Percentiles rank a stretch among this genome's conserved stretches.
Conservation (phyloP, 2,329 filamentous ascomycete species). For the Verticillium nubilum region DNA sequence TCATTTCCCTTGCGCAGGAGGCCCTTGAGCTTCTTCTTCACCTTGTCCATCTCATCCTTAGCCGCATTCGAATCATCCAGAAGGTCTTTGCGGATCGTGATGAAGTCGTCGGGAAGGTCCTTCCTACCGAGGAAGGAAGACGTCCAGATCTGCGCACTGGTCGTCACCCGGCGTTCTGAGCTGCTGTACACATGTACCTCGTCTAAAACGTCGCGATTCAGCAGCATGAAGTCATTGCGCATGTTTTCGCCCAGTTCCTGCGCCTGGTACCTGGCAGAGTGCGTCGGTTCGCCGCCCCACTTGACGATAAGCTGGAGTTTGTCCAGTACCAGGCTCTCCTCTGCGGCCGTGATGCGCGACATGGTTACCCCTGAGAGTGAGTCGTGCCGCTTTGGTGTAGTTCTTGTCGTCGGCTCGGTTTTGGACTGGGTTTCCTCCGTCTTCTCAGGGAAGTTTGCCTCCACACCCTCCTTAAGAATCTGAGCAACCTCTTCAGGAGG, state of each 20-base stretch:
- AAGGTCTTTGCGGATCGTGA: conserved; percentile 87
- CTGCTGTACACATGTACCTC: conserved; percentile 95
- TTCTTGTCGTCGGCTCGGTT: conserved; percentile 18
- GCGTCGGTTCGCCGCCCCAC: conserved; percentile 97
- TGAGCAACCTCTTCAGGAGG: conserved; percentile 28
- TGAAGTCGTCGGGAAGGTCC: conserved; percentile 78
- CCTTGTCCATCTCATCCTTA: conserved; percentile 99
- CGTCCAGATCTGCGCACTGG: conserved; percentile 94
- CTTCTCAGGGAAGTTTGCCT: conserved; percentile 15
- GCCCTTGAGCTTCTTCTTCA: conserved; percentile 98
- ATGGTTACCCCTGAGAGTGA: conserved; percentile 87
- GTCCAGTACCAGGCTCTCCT: conserved; percentile 88
- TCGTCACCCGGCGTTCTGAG: conserved; percentile 89
- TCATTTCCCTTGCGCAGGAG: conserved; percentile 88
- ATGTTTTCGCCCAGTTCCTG: conserved; percentile 94
- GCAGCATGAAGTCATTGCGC: conserved; percentile 86
- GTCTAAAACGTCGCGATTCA: conserved; percentile 88
- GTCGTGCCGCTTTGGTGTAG: conserved; percentile 62
- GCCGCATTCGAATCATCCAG: conserved; percentile 97
- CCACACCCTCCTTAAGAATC: conserved; percentile 23
- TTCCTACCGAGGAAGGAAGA: conserved; percentile 83
- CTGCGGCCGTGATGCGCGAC: conserved; percentile 87
- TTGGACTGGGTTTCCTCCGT: conserved; percentile 7
- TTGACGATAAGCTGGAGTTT: conserved; percentile 98
- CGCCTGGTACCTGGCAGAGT: conserved; percentile 92